A percentile compares a stretch with the other conserved stretches of the same genome.
Conservation (phyloP, 345 rosid genomes). For the Nasturtium officinale region DNA sequence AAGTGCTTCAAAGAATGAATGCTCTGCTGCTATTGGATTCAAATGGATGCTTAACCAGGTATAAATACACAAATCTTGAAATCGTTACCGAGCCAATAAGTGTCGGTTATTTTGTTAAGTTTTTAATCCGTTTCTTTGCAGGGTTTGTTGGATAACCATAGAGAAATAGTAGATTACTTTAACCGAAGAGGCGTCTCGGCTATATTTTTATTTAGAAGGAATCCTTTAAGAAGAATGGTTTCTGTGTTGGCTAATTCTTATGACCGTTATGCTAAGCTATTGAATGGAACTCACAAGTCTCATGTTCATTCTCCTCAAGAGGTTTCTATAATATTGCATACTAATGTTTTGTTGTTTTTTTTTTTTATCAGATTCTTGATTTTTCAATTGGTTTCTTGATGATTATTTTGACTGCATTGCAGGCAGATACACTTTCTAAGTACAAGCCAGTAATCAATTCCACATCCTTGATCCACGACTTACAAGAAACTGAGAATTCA, state of each 20-base stretch:
- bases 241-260: constrained; percentile 83
- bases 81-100: not conserved
- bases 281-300: constrained; percentile 96
- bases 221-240: constrained; percentile 81
- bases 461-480: constrained; percentile 61
- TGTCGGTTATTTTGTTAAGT: not conserved
- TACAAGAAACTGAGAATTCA: constrained; percentile 60
- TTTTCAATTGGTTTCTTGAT: constrained; percentile 36
- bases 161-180: constrained; percentile 72
- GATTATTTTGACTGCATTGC: constrained; percentile 8
- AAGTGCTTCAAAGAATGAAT: constrained; percentile 94
- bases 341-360: not conserved
- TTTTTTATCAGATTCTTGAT: not conserved
- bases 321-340: constrained; percentile 45
- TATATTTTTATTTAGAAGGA: constrained; percentile 76
- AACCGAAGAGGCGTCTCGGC: constrained; percentile 76
- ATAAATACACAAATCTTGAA: not conserved
- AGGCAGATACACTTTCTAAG: constrained; percentile 80
- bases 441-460: constrained; percentile 82
- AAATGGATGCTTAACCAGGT: constrained; percentile 99
- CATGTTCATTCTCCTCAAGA: constrained; percentile 94
- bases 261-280: constrained; percentile 78
- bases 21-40: constrained; percentile 96
- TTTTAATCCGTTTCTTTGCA: constrained; percentile 29
- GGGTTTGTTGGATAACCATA: constrained; percentile 80